A percentile compares a stretch with the other conserved stretches of the same genome.
These are phyloP conservation scores for Nothomitra cinnamomea DNA, from an alignment of 2,329 filamentous ascomycete genomes.

Conservation along the genomic window DNA sequence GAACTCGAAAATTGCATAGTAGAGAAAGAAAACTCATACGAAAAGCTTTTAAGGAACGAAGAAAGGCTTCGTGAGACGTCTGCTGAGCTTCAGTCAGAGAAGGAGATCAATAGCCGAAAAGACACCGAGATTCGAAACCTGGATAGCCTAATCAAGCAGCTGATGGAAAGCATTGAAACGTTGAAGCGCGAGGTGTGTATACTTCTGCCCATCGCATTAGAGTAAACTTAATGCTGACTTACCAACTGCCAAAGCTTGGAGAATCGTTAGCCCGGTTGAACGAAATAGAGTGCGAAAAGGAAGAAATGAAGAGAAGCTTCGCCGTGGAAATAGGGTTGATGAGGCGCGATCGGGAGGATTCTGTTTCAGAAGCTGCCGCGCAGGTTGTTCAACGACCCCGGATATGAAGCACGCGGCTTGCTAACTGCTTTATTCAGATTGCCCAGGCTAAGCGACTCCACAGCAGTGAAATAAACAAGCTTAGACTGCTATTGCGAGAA, in stretches of 20 bases:
- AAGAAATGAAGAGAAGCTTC: background rate
- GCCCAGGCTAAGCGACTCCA: background rate
- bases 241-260: background rate
- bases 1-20: conserved; percentile 13
- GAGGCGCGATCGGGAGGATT: background rate
- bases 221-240: background rate
- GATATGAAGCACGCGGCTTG: background rate
- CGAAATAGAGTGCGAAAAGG: background rate
- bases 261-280: background rate
- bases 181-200: conserved; percentile 3
- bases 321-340: background rate
- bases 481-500: background rate
- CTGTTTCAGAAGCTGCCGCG: background rate
- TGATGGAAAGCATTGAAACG: conserved; percentile 9
- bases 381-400: background rate
- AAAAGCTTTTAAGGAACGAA: conserved; percentile 2
- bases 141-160: conserved; percentile 9
- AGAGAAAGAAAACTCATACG: conserved; percentile 12
- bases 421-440: background rate
- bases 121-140: conserved; percentile 15
- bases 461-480: background rate
- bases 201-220: background rate
- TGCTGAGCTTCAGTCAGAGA: conserved; percentile 14
- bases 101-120: conserved; percentile 7
- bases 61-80: conserved; percentile 5